These are phyloP conservation scores for Fusarium nelsonii DNA, from an alignment of 2,329 filamentous ascomycete species.

Conservation along the genomic window DNA sequence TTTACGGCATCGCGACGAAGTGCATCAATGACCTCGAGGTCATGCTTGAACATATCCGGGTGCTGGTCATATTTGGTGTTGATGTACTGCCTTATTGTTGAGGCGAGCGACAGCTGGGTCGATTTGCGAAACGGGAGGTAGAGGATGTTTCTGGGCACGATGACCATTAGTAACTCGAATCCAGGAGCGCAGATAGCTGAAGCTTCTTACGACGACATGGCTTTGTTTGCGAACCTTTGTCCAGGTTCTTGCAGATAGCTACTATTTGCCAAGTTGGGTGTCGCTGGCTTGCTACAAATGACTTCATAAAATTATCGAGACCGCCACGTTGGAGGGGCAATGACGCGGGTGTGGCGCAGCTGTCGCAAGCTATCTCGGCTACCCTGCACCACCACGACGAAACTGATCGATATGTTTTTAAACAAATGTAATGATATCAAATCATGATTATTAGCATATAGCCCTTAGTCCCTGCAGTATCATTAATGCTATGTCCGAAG, in stretches of 20 bases:
- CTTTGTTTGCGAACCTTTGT: constrained; percentile 22
- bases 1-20: constrained; percentile 89
- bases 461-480: no score
- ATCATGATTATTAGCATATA: no score
- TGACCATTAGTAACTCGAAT: constrained; percentile 12
- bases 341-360: constrained; percentile 34
- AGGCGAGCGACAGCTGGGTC: constrained; percentile 80
- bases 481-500: no score
- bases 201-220: constrained; percentile 49
- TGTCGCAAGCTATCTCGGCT: constrained; percentile 7
- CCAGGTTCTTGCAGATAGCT: constrained; percentile 8
- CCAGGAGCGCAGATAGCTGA: neutral
- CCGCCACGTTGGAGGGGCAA: constrained; percentile 46
- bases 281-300: constrained; percentile 35
- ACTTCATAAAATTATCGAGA: constrained; percentile 42
- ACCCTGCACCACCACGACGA: constrained; percentile 11
- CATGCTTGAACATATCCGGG: constrained; percentile 93
- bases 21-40: constrained; percentile 85
- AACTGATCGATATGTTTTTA: no score
- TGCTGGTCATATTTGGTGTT: constrained; percentile 99
- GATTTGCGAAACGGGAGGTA: constrained; percentile 91
- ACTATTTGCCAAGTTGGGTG: constrained; percentile 14
- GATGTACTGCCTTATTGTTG: constrained; percentile 93
- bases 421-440: no score
- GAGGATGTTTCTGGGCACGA: constrained; percentile 69